phyloP scores from a whole-genome alignment of 2,329 filamentous ascomycete genomes.

The Exophiala bonariae region DNA sequence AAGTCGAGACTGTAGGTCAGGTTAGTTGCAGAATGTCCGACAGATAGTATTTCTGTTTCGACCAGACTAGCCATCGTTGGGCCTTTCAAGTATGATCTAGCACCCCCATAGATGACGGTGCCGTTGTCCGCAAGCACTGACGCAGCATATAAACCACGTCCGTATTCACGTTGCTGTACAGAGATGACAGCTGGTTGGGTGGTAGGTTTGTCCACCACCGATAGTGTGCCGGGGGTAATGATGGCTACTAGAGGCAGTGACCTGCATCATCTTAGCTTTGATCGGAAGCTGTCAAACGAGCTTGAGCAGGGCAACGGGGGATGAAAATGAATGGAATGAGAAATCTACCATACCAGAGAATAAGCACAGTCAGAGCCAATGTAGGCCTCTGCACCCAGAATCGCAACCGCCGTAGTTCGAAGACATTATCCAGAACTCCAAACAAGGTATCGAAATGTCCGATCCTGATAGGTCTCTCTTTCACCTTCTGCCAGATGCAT shows the following conservation, averaged over 20 bases:
- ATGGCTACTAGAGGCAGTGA: constrained; percentile 9
- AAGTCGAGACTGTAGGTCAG: constrained; percentile 2
- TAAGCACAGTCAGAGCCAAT: neutral
- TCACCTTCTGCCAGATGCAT: constrained; percentile 2
- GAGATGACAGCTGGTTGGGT: constrained; percentile 42
- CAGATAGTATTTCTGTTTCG: constrained; percentile 1
- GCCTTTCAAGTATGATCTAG: constrained; percentile 6
- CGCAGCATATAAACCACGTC: constrained; percentile 1
- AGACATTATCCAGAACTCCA: constrained; percentile 3
- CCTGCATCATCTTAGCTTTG: constrained; percentile 4
- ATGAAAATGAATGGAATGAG: too few relatives aligned
- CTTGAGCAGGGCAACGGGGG: too few relatives aligned
- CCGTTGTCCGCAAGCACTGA: neutral
- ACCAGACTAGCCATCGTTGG: constrained; percentile 2
- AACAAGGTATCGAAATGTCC: constrained; percentile 9
- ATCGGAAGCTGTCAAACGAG: too few relatives aligned
- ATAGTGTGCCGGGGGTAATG: constrained; percentile 10
- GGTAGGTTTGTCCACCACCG: constrained; percentile 34
- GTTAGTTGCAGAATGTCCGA: neutral
- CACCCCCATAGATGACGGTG: constrained; percentile 3
- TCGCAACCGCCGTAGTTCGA: neutral
- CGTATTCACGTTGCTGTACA: constrained; percentile 6
- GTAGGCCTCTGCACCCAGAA: constrained; percentile 7
- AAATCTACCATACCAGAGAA: neutral
- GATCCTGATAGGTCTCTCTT: constrained; percentile 1